A percentile compares a stretch with the other conserved stretches of the same genome.
Conservation (phyloP, 768 basidiomycete genomes). For the Boletus fagicola region DNA sequence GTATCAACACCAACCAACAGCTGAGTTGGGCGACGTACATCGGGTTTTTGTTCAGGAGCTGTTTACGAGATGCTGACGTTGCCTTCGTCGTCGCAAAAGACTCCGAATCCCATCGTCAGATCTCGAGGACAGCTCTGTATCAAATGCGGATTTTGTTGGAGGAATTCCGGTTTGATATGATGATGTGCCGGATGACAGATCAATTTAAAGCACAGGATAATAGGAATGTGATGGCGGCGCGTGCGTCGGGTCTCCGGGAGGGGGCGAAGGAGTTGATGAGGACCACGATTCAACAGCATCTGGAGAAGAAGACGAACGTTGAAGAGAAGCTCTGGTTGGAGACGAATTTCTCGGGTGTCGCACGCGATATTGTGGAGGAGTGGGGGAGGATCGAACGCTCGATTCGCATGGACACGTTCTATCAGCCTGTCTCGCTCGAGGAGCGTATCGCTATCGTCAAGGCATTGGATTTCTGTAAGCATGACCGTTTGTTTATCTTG, state of each 20-base stretch:
- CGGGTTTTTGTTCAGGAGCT: conserved; percentile 46
- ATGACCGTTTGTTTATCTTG: not conserved
- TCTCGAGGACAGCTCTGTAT: conserved; percentile 44
- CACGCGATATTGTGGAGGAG: conserved; percentile 41
- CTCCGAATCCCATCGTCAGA: conserved; percentile 54
- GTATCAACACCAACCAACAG: conserved; percentile 29
- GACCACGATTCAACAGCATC: conserved; percentile 5
- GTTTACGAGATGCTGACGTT: conserved; percentile 44
- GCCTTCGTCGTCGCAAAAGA: conserved; percentile 46
- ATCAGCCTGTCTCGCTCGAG: conserved; percentile 50
- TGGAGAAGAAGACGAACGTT: conserved; percentile 24
- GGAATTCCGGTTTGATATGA: conserved; percentile 47
- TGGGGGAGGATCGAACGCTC: conserved; percentile 44
- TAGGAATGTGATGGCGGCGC: conserved; percentile 22
- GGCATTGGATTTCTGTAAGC: conserved; percentile 48
- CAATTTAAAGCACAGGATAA: conserved; percentile 16
- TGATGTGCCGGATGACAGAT: conserved; percentile 28
- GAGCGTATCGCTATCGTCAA: conserved; percentile 52
- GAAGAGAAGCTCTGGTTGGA: conserved; percentile 41
- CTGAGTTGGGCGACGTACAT: conserved; percentile 48
- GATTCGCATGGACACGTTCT: conserved; percentile 45
- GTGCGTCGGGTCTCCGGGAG: conserved; percentile 15
- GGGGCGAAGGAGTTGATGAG: conserved; percentile 6
- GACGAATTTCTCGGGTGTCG: conserved; percentile 40
- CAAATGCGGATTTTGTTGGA: conserved; percentile 48